phyloP scores from a whole-genome alignment of 768 basidiomycete genomes.

The Boletus bicolor region DNA sequence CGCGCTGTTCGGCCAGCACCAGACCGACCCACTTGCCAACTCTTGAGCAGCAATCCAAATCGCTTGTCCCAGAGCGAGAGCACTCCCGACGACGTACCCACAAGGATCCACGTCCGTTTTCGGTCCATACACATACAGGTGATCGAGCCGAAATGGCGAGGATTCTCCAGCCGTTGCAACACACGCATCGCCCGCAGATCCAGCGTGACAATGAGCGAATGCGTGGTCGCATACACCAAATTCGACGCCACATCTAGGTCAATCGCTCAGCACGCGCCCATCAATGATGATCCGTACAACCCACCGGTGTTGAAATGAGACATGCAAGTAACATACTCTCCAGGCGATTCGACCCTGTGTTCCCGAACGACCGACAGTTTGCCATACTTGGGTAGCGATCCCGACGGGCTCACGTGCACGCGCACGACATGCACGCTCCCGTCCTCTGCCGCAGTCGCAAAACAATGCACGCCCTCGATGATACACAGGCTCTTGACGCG shows the following conservation, averaged over 20 bases:
- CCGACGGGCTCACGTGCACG: constrained; percentile 67
- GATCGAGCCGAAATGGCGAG: constrained; percentile 82
- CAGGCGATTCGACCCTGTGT: constrained; percentile 65
- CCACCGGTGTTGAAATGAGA: constrained; percentile 74
- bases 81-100: constrained; percentile 82
- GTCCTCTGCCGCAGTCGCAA: constrained; percentile 82
- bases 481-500: constrained; percentile 68
- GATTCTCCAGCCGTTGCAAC: constrained; percentile 76
- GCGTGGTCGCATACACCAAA: constrained; percentile 82
- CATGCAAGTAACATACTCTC: constrained; percentile 85
- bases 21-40: constrained; percentile 73
- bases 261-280: neutral
- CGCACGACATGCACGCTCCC: constrained; percentile 83
- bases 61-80: constrained; percentile 93
- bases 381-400: constrained; percentile 76
- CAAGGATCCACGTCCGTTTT: constrained; percentile 83
- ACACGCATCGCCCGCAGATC: constrained; percentile 85
- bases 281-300: constrained; percentile 5
- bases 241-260: constrained; percentile 69
- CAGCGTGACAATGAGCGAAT: constrained; percentile 68
- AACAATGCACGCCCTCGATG: constrained; percentile 84
- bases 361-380: constrained; percentile 81
- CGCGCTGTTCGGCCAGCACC: constrained; percentile 50
- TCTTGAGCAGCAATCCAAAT: constrained; percentile 84
- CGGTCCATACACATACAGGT: constrained; percentile 81